Base-by-base conservation (phyloP, 148 eudicot species). In the Beta vulgaris region DNA sequence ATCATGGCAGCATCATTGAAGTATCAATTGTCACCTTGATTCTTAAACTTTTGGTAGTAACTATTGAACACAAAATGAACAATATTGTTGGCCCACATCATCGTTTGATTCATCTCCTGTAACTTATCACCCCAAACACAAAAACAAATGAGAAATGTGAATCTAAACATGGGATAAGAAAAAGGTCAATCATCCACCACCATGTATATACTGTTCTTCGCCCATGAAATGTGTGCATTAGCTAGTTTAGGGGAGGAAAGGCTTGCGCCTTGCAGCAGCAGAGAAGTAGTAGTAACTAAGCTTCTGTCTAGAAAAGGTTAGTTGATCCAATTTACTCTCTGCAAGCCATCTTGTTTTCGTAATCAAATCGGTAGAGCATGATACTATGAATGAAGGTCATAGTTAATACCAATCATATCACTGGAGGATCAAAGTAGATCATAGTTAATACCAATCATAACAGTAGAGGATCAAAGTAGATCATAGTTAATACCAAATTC, bases 211-310 rank as follows among this genome's bases (percentile, higher is more conserved):
- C 84, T 89, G 74, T 89, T 95, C 82, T 95, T 92, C 35, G 99
- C 96, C 99, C 99, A 95, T 65, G 94, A 86, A 35, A 87, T 79
- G 34, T 97, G 99, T 9, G 97, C 96, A 80, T 88, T 96, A 69
- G 89, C 81, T 80, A 86, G 83, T 79, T 88, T 92, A 61, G 96
- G 97, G 74, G 90, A 49, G 65, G 82, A 89, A 69, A 87, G 39
- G 37, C 94, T 87, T 54, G 96, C 88, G 18, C 90, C 96, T 46
- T n/a, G 90, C 97, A n/a, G n/a, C n/a, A n/a, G n/a, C n/a, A 59
- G 99, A 88, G 79, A 90, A 95, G 88, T 90, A 95, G 84, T 93
- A 89, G 85, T 92, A 92, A 7, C 91, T 88, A 65, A 89, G 80
- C 71, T 86, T 92, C 81, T 89, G 93, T 78, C 97, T 91, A 4